These are phyloP conservation scores for Patellaria atrata DNA, from an alignment of 495 filamentous ascomycete genomes.

Conservation along the genomic window DNA sequence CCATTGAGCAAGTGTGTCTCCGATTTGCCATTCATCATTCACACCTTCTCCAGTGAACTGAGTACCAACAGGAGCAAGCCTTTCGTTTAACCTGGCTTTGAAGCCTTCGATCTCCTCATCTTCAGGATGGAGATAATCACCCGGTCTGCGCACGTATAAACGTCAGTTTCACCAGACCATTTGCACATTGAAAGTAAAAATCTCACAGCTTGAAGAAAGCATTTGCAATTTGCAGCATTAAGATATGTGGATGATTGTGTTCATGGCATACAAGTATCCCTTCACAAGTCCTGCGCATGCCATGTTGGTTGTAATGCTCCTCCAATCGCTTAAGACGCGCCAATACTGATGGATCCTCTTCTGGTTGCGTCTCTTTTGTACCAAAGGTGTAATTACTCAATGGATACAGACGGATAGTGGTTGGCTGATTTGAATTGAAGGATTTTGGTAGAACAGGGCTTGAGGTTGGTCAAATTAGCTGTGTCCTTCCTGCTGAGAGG, in stretches of 20 bases:
- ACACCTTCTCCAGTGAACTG: slow-evolving; percentile 78
- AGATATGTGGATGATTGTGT: slow-evolving; percentile 93
- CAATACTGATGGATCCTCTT: slow-evolving; percentile 90
- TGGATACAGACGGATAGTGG: slow-evolving; percentile 84
- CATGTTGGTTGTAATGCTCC: slow-evolving; percentile 81
- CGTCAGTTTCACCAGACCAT: slow-evolving; percentile 8
- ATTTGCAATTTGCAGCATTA: slow-evolving; percentile 98
- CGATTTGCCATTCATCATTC: slow-evolving; percentile 82
- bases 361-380: slow-evolving; percentile 92
- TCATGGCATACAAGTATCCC: slow-evolving; percentile 95
- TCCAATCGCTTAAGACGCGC: slow-evolving; percentile 84
- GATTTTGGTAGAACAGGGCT: slow-evolving; percentile 63
- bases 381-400: slow-evolving; percentile 98
- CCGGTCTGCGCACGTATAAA: slow-evolving; percentile 41
- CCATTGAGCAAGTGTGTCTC: slow-evolving; percentile 92
- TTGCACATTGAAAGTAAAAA: neutral
- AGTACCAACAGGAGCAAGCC: slow-evolving; percentile 77
- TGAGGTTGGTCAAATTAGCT: slow-evolving; percentile 2
- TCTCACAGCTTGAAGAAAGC: slow-evolving; percentile 90
- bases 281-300: slow-evolving; percentile 94
- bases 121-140: slow-evolving; percentile 82
- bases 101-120: slow-evolving; percentile 89
- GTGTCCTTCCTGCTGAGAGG: neutral
- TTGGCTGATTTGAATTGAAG: slow-evolving; percentile 81
- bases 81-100: slow-evolving; percentile 80